These are phyloP conservation scores for Eucalyptus erythrocorys DNA, from an alignment of 345 rosid species.

Conservation along the genomic window DNA sequence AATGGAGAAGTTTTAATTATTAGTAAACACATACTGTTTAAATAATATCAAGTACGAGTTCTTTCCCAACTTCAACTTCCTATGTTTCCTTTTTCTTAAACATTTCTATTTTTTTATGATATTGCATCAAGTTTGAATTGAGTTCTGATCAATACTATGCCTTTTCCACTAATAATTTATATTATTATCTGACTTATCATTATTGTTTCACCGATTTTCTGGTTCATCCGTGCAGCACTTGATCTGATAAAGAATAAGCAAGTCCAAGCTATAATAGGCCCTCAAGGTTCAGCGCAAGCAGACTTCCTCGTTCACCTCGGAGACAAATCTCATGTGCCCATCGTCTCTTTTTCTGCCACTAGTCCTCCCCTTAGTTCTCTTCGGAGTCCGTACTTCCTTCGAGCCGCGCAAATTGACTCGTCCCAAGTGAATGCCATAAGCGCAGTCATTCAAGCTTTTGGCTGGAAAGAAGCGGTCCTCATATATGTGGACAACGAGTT, in stretches of 20 bases:
- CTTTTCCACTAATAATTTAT: too few relatives aligned
- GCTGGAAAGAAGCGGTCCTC: not conserved
- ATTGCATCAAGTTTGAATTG: too few relatives aligned
- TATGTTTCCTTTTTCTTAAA: too few relatives aligned
- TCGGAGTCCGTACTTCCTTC: not conserved
- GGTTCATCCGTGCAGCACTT: accelerated
- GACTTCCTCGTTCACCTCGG: not conserved
- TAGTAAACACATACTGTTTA: too few relatives aligned
- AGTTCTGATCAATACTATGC: too few relatives aligned
- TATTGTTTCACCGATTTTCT: not conserved
- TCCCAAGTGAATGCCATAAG: not conserved
- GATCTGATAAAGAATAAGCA: not conserved
- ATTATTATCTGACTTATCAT: too few relatives aligned
- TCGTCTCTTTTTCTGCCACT: not conserved
- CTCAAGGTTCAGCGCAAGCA: not conserved
- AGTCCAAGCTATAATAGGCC: not conserved
- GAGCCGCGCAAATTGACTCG: not conserved
- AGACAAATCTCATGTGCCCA: not conserved
- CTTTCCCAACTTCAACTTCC: too few relatives aligned
- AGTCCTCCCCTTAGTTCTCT: not conserved
- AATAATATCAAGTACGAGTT: too few relatives aligned
- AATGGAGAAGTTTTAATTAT: too few relatives aligned
- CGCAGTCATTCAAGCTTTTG: not conserved
- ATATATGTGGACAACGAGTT: not conserved
- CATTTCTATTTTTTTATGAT: too few relatives aligned